Percentiles rank a stretch among this genome's conserved stretches.
Conservation (phyloP, 768 basidiomycete genomes). For the Cystofilobasidium ferigula region DNA sequence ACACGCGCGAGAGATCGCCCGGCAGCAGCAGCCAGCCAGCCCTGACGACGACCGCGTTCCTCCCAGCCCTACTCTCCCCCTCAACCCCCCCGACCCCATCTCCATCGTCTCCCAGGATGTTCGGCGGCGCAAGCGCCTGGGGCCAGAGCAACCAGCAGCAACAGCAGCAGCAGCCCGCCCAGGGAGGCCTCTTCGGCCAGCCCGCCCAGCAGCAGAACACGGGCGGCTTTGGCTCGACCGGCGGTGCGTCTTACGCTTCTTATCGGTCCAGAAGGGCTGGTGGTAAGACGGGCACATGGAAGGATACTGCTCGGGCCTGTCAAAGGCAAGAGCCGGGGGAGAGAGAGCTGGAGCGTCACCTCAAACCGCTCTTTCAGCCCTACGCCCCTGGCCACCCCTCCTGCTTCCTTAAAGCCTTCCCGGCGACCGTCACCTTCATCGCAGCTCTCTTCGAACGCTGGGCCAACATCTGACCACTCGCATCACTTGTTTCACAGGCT, state of each 20-base stretch:
- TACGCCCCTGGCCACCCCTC: no score
- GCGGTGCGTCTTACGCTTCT: constrained; percentile 9
- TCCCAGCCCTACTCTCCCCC: not conserved
- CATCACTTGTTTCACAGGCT: not conserved
- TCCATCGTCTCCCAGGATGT: constrained; percentile 1
- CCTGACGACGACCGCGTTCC: not conserved
- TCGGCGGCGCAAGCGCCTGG: constrained; percentile 19
- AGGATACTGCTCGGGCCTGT: not conserved
- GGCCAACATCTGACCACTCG: not conserved
- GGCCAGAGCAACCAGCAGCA: constrained; percentile 25
- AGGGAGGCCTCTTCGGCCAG: constrained; percentile 11
- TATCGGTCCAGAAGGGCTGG: no score
- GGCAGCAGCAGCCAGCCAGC: not conserved
- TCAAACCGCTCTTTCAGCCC: not conserved
- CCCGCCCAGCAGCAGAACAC: not conserved
- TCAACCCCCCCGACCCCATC: not conserved
- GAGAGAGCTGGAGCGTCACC: not conserved
- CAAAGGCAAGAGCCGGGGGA: not conserved
- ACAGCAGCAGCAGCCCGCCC: constrained; percentile 20
- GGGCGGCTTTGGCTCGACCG: constrained; percentile 16
- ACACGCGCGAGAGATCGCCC: not conserved
- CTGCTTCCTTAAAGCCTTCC: no score
- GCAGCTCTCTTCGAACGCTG: no score
- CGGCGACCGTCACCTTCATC: no score
- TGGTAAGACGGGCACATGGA: no score